phyloP scores from a whole-genome alignment of 129 eudicot genomes.

The Flaveria bidentis region DNA sequence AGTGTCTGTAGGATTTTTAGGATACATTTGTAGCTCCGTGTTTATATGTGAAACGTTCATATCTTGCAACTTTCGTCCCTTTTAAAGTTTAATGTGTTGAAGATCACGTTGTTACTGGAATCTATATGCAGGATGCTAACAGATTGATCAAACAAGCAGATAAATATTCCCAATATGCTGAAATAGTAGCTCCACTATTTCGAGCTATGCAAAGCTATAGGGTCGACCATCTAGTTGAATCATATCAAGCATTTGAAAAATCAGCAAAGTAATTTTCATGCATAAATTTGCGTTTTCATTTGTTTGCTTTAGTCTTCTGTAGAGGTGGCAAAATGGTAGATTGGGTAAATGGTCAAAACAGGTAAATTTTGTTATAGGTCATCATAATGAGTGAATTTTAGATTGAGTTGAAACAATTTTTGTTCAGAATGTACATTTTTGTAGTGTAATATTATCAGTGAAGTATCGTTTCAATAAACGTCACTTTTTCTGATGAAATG shows the following conservation, averaged over 20 bases:
- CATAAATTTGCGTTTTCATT: slow-evolving; percentile 14
- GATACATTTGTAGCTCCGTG: slow-evolving; percentile 7
- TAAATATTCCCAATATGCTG: slow-evolving; percentile 63
- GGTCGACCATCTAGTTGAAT: slow-evolving; percentile 63
- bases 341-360: slow-evolving; percentile 3
- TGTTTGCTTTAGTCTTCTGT: slow-evolving; percentile 7
- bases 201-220: slow-evolving; percentile 82
- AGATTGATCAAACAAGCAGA: slow-evolving; percentile 73
- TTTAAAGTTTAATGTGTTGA: slow-evolving; percentile 5
- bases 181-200: slow-evolving; percentile 70
- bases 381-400: neutral
- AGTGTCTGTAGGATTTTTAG: neutral
- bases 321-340: slow-evolving; percentile 6
- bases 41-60: neutral
- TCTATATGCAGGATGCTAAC: slow-evolving; percentile 62
- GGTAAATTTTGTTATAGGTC: neutral
- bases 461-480: neutral
- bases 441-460: neutral
- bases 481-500: neutral
- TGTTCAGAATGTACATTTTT: neutral
- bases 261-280: slow-evolving; percentile 63
- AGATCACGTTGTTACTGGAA: neutral
- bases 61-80: slow-evolving; percentile 11
- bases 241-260: slow-evolving; percentile 85
- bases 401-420: neutral